Conservation (phyloP, 164 flowering plant genomes). For the Magnolia kwangsiensis region DNA sequence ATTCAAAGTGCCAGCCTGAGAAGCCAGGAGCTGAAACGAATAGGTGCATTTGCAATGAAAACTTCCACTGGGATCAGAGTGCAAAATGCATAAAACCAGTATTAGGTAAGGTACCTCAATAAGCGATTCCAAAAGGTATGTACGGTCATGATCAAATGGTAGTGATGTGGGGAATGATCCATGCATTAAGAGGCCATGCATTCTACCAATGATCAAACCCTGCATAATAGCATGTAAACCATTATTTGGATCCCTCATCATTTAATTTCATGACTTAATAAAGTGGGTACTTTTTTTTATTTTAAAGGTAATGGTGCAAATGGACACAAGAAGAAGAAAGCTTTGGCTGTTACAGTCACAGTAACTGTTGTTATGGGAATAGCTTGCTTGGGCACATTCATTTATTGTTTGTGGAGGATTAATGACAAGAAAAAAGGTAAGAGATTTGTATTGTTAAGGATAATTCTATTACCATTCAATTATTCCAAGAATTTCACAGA, state of each 20-base stretch:
- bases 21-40: too few species aligned
- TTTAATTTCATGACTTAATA: neutral
- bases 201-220: neutral
- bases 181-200: neutral
- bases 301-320: too few species aligned
- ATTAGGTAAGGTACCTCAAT: neutral
- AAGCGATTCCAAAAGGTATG: too few species aligned
- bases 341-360: too few species aligned
- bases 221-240: neutral
- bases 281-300: neutral
- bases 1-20: neutral
- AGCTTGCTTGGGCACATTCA: neutral
- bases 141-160: neutral
- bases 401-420: constrained; percentile 1
- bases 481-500: neutral
- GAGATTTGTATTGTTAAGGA: neutral
- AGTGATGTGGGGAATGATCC: neutral
- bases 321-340: neutral
- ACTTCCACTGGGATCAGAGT: neutral
- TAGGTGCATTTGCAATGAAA: constrained; percentile 3
- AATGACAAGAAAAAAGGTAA: neutral
- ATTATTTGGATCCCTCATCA: neutral
- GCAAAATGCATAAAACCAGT: neutral
- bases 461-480: neutral
- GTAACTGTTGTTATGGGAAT: neutral